Base-by-base conservation (phyloP, 768 basidiomycete species). In the Sistotremastrum suecicum region DNA sequence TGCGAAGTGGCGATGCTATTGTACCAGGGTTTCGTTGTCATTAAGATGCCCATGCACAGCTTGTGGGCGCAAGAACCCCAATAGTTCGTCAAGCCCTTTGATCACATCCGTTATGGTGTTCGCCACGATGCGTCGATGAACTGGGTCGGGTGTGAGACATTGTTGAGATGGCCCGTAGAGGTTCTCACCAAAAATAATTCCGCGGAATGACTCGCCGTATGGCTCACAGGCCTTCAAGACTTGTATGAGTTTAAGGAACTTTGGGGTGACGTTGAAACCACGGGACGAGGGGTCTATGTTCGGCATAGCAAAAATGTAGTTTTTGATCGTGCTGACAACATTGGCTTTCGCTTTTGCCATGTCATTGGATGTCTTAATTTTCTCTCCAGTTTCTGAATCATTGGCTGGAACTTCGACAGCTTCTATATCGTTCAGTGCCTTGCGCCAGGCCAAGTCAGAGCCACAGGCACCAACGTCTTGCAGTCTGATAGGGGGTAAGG, bases 391-490 rank as follows among this genome's bases (percentile, higher is more conserved):
- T 57, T 42, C 48, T 37, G 6, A 32, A 34, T 40, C 44, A 34
- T 59, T 60, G n/a, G 58, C 55, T n/a, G 53, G 52, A 42, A 20
- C 20, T 20, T 56, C 48, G 39, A 50, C 48, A 7, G 54, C 47
- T 43, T 69, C 67, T 33, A 66, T 60, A 4, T 65, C 63, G 49
- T 64, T 69, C 40, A 72, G 51, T 20, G 69, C 69, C 38, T 68
- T 69, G 50, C 77, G 68, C 83, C 81, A 87, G 42, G 80, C 63
- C 34, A 84, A 62, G 52, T 86, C 81, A 35, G 77, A 67, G 41
- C 80, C 83, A 51, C 79, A 85, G 35, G 69, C 52, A 5, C 85
- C 85, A 32, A 87, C 56, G 54, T 83, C 75, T 30, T 58, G 55
- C 34, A 72, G 58, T 20, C 20, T 20, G 20, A 20, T 20, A 20